phyloP scores from a whole-genome alignment of 352 stramenopile genomes.

The Thalassiosira oceanica region DNA sequence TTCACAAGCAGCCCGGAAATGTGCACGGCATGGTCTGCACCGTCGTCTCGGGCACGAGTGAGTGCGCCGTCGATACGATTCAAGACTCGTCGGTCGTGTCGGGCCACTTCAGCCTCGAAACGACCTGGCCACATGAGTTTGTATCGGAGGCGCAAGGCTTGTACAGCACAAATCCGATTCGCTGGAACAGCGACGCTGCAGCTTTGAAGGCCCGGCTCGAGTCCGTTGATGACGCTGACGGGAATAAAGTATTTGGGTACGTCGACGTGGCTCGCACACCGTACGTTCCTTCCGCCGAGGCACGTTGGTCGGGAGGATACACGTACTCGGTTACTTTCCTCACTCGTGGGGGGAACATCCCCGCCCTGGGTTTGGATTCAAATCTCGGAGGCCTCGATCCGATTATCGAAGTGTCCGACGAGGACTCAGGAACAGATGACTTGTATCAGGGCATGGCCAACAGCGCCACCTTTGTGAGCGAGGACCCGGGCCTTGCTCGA shows the following conservation, averaged over 20 bases:
- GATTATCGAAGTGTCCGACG: constrained; percentile 55
- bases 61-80: constrained; percentile 62
- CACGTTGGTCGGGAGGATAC: constrained; percentile 91
- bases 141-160: constrained; percentile 46
- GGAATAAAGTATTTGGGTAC: constrained; percentile 84
- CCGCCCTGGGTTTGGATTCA: constrained; percentile 72
- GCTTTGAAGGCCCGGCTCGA: constrained; percentile 81
- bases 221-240: constrained; percentile 50
- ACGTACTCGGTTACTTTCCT: constrained; percentile 91
- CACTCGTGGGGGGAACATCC: constrained; percentile 83
- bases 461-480: constrained; percentile 37
- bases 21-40: constrained; percentile 65
- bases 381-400: constrained; percentile 30
- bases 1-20: constrained; percentile 66
- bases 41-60: constrained; percentile 32
- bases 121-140: constrained; percentile 77
- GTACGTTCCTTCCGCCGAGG: constrained; percentile 82
- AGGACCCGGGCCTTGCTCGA: constrained; percentile 77
- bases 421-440: constrained; percentile 54
- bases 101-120: constrained; percentile 72
- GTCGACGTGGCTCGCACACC: constrained; percentile 84
- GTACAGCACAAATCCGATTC: constrained; percentile 78
- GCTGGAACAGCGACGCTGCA: constrained; percentile 80
- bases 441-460: constrained; percentile 62
- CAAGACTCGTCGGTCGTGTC: constrained; percentile 73